Percentiles rank a stretch among this genome's conserved stretches.
These are phyloP conservation scores for Boletus rubescentipes DNA, from an alignment of 768 basidiomycete species.

Conservation along the genomic window DNA sequence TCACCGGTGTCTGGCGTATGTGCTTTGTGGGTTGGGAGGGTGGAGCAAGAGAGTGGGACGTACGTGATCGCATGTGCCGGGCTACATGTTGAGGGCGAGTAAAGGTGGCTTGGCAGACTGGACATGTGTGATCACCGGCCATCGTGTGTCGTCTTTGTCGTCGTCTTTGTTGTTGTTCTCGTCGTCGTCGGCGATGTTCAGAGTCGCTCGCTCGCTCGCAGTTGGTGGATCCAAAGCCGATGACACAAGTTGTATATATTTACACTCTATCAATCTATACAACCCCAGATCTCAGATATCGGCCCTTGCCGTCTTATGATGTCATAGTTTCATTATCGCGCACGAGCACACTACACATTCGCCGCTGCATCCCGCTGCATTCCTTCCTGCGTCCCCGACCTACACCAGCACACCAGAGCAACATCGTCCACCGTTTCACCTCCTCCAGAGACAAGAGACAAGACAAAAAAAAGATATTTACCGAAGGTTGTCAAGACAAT, in stretches of 20 bases:
- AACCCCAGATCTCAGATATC: constrained; percentile 38
- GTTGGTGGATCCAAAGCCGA: constrained; percentile 29
- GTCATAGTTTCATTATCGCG: constrained; percentile 23
- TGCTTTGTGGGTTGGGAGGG: neutral
- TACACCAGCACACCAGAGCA: neutral
- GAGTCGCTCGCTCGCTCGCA: constrained; percentile 19
- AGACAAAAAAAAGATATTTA: neutral
- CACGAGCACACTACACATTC: neutral
- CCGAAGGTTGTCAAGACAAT: constrained; percentile 35
- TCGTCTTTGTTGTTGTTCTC: constrained; percentile 3
- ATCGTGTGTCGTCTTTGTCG: constrained; percentile 34
- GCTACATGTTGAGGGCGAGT: constrained; percentile 90
- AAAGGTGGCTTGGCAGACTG: constrained; percentile 84
- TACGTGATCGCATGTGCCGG: constrained; percentile 88
- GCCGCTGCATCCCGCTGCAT: neutral
- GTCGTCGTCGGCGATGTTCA: constrained; percentile 17
- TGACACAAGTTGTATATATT: constrained; percentile 41
- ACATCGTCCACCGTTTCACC: neutral
- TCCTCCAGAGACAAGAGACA: neutral
- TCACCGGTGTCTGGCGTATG: constrained; percentile 75
- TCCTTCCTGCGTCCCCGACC: neutral
- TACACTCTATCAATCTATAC: constrained; percentile 28
- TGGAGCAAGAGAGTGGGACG: constrained; percentile 38
- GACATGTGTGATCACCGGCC: constrained; percentile 85
- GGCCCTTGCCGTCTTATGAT: constrained; percentile 30